These are phyloP conservation scores for Dendrobium huoshanense DNA, from an alignment of 106 monocot genomes.

Conservation along the genomic window DNA sequence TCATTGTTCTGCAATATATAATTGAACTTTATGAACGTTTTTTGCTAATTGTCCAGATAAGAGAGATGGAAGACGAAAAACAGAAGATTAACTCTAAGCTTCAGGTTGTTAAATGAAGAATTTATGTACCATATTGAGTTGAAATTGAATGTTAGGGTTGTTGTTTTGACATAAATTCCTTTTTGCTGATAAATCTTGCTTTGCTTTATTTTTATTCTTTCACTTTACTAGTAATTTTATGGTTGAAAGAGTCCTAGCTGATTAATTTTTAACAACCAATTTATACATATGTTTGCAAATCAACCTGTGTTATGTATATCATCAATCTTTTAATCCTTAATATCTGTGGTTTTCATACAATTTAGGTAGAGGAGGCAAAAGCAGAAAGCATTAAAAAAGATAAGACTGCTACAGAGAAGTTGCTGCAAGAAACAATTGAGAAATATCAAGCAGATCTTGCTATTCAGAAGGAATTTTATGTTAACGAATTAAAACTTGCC, in stretches of 20 bases:
- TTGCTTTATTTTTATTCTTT: neutral
- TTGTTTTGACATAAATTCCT: neutral
- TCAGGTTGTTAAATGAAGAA: slow-evolving; percentile 48
- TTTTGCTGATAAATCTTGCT: neutral
- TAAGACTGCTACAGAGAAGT: slow-evolving; percentile 82
- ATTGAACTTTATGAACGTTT: neutral
- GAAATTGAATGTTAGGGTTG: neutral
- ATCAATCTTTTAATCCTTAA: neutral
- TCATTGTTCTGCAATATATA: neutral
- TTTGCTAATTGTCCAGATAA: slow-evolving; percentile 42
- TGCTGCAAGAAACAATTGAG: slow-evolving; percentile 95
- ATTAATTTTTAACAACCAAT: neutral
- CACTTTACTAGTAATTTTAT: neutral
- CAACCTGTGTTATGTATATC: neutral
- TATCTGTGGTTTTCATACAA: slow-evolving; percentile 3
- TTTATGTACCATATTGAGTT: neutral
- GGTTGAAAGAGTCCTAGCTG: neutral
- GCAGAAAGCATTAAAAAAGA: slow-evolving; percentile 88
- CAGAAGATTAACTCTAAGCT: slow-evolving; percentile 90
- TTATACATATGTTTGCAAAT: neutral
- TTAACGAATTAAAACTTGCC: slow-evolving; percentile 83
- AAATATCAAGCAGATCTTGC: slow-evolving; percentile 81
- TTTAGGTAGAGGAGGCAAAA: slow-evolving; percentile 90
- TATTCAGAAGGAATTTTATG: slow-evolving; percentile 95
- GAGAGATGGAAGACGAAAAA: slow-evolving; percentile 96